Percentiles rank a stretch among this genome's conserved stretches.
These are phyloP conservation scores for Picocystis salinarum DNA, from an alignment of 139 green algal genomes.

Conservation along the genomic window DNA sequence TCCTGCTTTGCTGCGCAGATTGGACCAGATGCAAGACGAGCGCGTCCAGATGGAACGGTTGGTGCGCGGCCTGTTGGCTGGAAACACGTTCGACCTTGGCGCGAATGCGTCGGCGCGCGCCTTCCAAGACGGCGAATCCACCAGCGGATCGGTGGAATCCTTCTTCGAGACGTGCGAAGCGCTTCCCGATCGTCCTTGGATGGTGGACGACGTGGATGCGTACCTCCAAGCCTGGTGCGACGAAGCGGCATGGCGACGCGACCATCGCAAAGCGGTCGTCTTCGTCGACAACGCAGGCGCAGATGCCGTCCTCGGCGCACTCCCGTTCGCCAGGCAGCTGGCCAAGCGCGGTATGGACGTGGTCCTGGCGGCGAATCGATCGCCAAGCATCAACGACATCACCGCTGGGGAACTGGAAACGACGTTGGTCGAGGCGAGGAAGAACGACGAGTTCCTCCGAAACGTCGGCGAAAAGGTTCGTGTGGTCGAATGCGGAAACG, in stretches of 20 bases:
- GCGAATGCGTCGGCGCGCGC: constrained; percentile 11
- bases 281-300: constrained; percentile 81
- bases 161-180: constrained; percentile 28
- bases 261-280: constrained; percentile 40
- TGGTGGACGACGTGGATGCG: constrained; percentile 58
- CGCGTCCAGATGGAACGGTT: constrained; percentile 8
- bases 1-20: constrained; percentile 13
- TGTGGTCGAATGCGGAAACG: constrained; percentile 48
- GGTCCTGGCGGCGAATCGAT: constrained; percentile 59
- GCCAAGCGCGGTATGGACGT: constrained; percentile 40
- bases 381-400: constrained; percentile 79
- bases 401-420: constrained; percentile 55
- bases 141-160: constrained; percentile 12
- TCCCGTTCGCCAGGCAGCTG: constrained; percentile 69
- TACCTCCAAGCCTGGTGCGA: background rate
- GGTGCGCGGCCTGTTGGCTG: constrained; percentile 20
- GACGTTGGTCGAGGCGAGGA: constrained; percentile 21
- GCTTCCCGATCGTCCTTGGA: constrained; percentile 51
- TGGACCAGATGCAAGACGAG: constrained; percentile 11
- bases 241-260: background rate
- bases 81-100: constrained; percentile 83
- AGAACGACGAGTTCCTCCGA: constrained; percentile 7
- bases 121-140: background rate
- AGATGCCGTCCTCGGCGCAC: constrained; percentile 66
- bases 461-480: constrained; percentile 17